These are phyloP conservation scores for Venturia oleaginea DNA, from an alignment of 2,329 filamentous ascomycete genomes.

Conservation along the genomic window DNA sequence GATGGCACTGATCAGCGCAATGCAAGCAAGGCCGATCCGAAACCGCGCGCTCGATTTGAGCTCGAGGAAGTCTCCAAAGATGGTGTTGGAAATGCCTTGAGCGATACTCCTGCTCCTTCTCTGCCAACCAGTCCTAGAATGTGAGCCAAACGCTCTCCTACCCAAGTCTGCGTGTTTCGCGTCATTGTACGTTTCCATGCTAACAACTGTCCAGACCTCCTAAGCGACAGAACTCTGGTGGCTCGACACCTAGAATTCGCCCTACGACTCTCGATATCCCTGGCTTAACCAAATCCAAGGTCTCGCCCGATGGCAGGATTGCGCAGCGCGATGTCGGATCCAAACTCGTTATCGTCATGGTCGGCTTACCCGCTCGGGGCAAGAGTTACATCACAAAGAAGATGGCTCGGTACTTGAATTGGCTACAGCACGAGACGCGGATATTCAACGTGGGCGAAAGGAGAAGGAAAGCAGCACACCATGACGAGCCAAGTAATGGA, in stretches of 20 bases:
- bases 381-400: conserved; percentile 99
- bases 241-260: conserved; percentile 70
- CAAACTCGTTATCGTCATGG: conserved; percentile 97
- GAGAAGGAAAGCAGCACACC: conserved; percentile 61
- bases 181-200: conserved; percentile 3
- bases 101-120: conserved; percentile 55
- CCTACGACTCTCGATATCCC: conserved; percentile 96
- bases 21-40: neutral
- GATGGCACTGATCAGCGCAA: conserved; percentile 8
- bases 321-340: conserved; percentile 88
- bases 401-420: conserved; percentile 86
- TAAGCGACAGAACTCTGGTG: conserved; percentile 63
- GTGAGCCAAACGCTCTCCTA: conserved; percentile 33
- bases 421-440: conserved; percentile 89
- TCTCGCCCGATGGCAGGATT: conserved; percentile 92
- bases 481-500: conserved; percentile 24
- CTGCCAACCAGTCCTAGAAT: conserved; percentile 54
- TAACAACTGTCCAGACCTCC: conserved; percentile 45
- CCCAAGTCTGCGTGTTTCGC: neutral
- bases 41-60: conserved; percentile 10
- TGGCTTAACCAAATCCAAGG: conserved; percentile 87
- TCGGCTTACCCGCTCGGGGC: conserved; percentile 85
- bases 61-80: conserved; percentile 12
- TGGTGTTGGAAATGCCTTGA: conserved; percentile 43
- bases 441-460: conserved; percentile 98